Evolutionary conservation across 176 grass and related monocot species (phyloP).

Genomic region (Dactylis glomerata): DNA sequence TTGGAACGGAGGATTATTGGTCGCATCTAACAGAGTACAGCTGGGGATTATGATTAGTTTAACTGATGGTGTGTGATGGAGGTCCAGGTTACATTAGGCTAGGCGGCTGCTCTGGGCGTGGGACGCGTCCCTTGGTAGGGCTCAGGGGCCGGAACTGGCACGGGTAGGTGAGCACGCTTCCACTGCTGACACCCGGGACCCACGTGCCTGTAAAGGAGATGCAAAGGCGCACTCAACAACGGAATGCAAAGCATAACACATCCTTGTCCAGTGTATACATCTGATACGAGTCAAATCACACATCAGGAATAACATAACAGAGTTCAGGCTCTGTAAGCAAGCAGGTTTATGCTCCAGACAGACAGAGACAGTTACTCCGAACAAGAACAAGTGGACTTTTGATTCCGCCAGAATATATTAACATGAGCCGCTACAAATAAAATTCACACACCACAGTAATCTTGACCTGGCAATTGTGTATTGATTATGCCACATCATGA

Average conservation of each 20-base stretch:
- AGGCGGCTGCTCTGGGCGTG: not conserved
- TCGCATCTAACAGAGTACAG: not conserved
- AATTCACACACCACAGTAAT: not conserved
- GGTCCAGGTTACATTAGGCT: not conserved
- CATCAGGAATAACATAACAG: not conserved
- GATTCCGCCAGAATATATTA: slow-evolving; percentile 7
- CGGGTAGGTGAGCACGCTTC: not conserved
- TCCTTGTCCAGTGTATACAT: not conserved
- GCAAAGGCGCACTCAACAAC: not conserved
- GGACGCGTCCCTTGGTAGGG: slow-evolving; percentile 14
- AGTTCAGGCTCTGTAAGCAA: not conserved
- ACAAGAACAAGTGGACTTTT: not conserved
- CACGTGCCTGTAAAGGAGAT: not conserved
- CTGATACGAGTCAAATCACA: not conserved
- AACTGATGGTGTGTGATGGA: not conserved
- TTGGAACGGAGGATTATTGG: not conserved
- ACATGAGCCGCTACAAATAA: not conserved
- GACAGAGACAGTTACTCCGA: not conserved
- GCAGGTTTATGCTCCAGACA: not conserved
- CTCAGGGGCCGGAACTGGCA: slow-evolving; percentile 1
- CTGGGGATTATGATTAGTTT: not conserved
- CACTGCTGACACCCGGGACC: not conserved
- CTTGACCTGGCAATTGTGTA: not conserved
- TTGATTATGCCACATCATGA: not conserved
- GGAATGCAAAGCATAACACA: not conserved